phyloP scores from a whole-genome alignment of 1,284 basidiomycete genomes.

The Melampsora larici-populina region DNA sequence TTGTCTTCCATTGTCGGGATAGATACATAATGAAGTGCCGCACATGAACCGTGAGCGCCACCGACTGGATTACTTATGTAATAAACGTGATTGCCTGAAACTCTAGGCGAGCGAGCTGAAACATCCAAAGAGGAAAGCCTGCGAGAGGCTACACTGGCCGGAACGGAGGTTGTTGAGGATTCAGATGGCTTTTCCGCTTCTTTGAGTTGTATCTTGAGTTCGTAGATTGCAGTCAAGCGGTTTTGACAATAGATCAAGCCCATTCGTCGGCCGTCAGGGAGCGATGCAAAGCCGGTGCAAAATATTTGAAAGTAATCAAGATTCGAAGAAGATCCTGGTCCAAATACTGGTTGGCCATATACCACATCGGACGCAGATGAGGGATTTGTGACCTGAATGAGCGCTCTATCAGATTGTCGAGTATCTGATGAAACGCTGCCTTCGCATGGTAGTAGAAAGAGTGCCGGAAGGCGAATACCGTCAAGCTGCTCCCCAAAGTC shows the following conservation, averaged over 20 bases:
- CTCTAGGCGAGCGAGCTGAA: constrained; percentile 63
- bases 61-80: constrained; percentile 63
- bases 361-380: background rate
- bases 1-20: constrained; percentile 26
- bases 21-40: constrained; percentile 57
- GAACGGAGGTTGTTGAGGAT: constrained; percentile 44
- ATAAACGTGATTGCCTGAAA: constrained; percentile 56
- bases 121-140: constrained; percentile 58
- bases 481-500: constrained; percentile 38
- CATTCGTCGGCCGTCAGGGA: constrained; percentile 61
- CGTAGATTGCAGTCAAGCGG: constrained; percentile 63
- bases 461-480: constrained; percentile 15
- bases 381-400: constrained; percentile 22
- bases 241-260: constrained; percentile 67
- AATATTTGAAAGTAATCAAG: constrained; percentile 54
- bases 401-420: background rate
- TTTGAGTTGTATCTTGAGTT: constrained; percentile 45
- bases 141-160: constrained; percentile 22
- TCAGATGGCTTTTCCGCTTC: constrained; percentile 48
- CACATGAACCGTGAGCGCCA: constrained; percentile 64
- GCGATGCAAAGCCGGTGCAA: constrained; percentile 64
- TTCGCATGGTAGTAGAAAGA: constrained; percentile 3
- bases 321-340: background rate
- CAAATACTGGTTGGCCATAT: constrained; percentile 27
- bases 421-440: background rate